A percentile compares a stretch with the other conserved stretches of the same genome.
These are phyloP conservation scores for Flaveria sonorensis DNA, from an alignment of 129 eudicot species.

Conservation along the genomic window DNA sequence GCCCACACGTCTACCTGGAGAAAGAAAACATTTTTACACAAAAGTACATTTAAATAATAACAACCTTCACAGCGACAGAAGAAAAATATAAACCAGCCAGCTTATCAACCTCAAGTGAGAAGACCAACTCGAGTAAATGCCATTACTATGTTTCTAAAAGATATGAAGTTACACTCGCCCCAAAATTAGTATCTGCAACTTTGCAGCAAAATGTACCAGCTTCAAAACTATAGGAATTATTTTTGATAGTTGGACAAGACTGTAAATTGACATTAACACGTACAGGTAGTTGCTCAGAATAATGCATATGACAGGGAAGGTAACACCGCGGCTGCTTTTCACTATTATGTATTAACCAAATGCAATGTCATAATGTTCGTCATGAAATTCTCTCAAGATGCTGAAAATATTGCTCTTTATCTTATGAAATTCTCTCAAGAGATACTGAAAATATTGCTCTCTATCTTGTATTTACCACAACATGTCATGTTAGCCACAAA, in stretches of 20 bases:
- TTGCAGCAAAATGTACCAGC: background rate
- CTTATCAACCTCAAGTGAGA: conserved; percentile 14
- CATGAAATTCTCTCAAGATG: background rate
- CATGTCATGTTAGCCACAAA: conserved; percentile 15
- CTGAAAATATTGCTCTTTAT: background rate
- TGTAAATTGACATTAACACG: too few relatives aligned
- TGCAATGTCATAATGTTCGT: conserved; percentile 17
- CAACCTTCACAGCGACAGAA: conserved; percentile 18
- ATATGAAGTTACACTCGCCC: background rate
- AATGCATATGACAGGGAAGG: conserved; percentile 6
- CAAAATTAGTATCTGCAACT: background rate
- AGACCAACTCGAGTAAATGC: conserved; percentile 25
- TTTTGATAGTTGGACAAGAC: background rate
- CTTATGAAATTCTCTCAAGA: background rate
- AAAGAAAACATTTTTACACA: conserved; percentile 17
- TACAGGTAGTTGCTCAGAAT: background rate
- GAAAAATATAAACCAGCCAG: conserved; percentile 14
- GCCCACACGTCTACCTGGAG: conserved; percentile 98
- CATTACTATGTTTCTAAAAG: conserved; percentile 25
- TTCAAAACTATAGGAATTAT: conserved; percentile 9
- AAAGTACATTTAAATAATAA: background rate
- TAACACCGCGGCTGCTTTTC: conserved; percentile 17
- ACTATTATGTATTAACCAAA: conserved; percentile 10
- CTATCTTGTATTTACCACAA: conserved; percentile 12
- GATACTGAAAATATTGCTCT: conserved; percentile 4